These are phyloP conservation scores for Paratinospora sagittata DNA, from an alignment of 164 flowering plant genomes.

Conservation along the genomic window DNA sequence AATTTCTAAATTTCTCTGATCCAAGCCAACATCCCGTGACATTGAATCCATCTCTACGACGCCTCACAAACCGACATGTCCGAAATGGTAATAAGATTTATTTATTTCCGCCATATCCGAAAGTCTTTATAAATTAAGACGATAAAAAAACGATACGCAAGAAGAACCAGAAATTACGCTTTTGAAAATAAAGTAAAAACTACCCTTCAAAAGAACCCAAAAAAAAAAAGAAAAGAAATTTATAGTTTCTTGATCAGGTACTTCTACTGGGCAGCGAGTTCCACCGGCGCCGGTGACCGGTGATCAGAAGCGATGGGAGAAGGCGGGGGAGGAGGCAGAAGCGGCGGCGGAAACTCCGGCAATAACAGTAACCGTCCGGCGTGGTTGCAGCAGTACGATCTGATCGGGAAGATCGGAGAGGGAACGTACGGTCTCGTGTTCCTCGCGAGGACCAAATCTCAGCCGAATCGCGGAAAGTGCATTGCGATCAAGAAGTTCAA, in stretches of 20 bases:
- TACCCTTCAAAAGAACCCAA: too few relatives aligned
- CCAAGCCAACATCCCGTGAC: too few relatives aligned
- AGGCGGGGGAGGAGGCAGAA: background rate
- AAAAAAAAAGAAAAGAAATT: background rate
- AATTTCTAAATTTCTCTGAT: too few relatives aligned
- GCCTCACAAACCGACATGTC: too few relatives aligned
- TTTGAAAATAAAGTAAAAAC: too few relatives aligned
- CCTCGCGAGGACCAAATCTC: conserved; percentile 65
- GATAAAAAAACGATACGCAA: too few relatives aligned
- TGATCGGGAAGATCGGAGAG: conserved; percentile 96
- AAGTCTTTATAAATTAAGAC: too few relatives aligned
- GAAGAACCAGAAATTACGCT: background rate
- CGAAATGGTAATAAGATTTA: too few relatives aligned
- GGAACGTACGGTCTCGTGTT: conserved; percentile 98
- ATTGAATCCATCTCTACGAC: too few relatives aligned
- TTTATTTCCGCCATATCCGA: too few relatives aligned
- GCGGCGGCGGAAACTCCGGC: background rate
- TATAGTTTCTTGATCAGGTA: background rate
- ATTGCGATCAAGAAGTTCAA: conserved; percentile 98
- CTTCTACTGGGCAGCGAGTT: background rate
- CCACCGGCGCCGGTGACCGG: background rate
- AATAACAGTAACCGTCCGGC: conserved; percentile 54
- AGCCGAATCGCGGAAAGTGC: conserved; percentile 61
- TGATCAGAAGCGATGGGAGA: background rate
- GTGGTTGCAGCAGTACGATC: conserved; percentile 95